These are phyloP conservation scores for Bruguiera sexangula DNA, from an alignment of 345 rosid species.

Conservation along the genomic window DNA sequence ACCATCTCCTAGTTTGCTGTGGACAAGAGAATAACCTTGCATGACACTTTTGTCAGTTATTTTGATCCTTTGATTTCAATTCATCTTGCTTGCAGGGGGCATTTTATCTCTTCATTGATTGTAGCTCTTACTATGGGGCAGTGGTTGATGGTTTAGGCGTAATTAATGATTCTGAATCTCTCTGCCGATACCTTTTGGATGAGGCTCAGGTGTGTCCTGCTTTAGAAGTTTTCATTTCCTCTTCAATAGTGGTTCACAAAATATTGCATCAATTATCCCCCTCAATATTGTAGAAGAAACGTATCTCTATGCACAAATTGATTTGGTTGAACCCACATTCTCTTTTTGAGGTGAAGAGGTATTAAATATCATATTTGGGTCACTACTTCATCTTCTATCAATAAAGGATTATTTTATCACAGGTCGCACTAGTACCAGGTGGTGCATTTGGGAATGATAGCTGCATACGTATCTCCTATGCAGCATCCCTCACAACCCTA, in stretches of 20 bases:
- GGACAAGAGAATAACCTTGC: background rate
- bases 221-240: background rate
- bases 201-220: constrained; percentile 46
- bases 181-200: constrained; percentile 67
- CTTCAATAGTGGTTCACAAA: background rate
- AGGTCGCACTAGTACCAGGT: constrained; percentile 97
- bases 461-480: constrained; percentile 87
- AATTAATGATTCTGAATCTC: constrained; percentile 55
- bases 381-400: background rate
- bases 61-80: background rate
- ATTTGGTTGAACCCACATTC: too few species aligned
- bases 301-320: too few species aligned
- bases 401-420: background rate
- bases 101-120: constrained; percentile 81
- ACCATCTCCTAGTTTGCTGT: background rate
- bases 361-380: background rate
- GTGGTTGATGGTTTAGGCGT: constrained; percentile 75
- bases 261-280: background rate
- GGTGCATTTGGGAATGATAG: constrained; percentile 94
- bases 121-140: constrained; percentile 77
- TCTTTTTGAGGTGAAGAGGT: too few species aligned
- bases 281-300: background rate
- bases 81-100: constrained; percentile 67
- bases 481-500: constrained; percentile 69
- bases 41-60: background rate